A percentile compares a stretch with the other conserved stretches of the same genome.
These are phyloP conservation scores for Syzygium grande DNA, from an alignment of 345 rosid genomes.

Conservation along the genomic window DNA sequence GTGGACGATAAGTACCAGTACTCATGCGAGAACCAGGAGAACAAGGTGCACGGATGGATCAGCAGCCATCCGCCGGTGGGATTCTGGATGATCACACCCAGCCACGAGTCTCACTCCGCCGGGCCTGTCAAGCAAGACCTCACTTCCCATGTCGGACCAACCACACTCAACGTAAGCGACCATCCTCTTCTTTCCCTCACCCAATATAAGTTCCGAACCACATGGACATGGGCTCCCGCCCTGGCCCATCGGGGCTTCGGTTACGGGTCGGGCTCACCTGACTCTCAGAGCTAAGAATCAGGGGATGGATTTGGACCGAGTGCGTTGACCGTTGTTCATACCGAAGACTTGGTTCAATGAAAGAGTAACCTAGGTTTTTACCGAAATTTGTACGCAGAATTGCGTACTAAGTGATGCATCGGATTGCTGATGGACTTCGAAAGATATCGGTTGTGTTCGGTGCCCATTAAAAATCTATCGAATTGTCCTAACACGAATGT, in stretches of 20 bases:
- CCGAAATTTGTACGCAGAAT: neutral
- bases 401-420: neutral
- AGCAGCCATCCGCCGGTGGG: slow-evolving; percentile 19
- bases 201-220: neutral
- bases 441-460: neutral
- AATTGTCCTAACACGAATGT: neutral
- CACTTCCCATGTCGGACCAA: slow-evolving; percentile 22
- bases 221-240: neutral
- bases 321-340: rapidly evolving
- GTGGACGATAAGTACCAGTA: slow-evolving; percentile 42
- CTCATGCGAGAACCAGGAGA: slow-evolving; percentile 18
- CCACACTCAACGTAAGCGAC: slow-evolving; percentile 15
- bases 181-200: neutral
- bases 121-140: slow-evolving; percentile 35
- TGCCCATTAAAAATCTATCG: neutral
- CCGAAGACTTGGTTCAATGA: neutral
- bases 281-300: neutral
- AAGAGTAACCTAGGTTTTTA: neutral
- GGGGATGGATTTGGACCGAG: neutral
- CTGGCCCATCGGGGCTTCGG: neutral
- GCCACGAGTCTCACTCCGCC: slow-evolving; percentile 21
- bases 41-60: slow-evolving; percentile 37
- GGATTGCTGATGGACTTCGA: neutral
- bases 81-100: slow-evolving; percentile 35
- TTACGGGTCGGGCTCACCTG: neutral